These are phyloP conservation scores for Kodamaea fukazawae DNA, from an alignment of 805 yeast species.

Conservation along the genomic window DNA sequence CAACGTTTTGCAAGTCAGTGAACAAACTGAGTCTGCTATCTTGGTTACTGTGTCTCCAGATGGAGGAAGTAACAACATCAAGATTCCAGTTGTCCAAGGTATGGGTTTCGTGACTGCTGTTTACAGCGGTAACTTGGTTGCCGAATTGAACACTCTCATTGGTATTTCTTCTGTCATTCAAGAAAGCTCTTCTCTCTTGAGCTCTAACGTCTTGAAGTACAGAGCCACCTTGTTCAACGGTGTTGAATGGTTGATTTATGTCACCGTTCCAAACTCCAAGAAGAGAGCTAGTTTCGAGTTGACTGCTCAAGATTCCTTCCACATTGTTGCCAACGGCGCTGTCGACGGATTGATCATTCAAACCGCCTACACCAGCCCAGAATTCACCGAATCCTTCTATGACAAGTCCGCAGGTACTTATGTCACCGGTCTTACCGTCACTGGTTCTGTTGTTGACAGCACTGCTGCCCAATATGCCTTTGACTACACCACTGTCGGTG, in stretches of 20 bases:
- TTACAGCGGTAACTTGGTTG: slow-evolving; percentile 50
- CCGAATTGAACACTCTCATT: slow-evolving; percentile 46
- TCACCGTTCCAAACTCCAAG: slow-evolving; percentile 35
- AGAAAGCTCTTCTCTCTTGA: slow-evolving; percentile 26
- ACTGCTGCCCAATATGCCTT: slow-evolving; percentile 47
- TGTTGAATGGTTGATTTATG: slow-evolving; percentile 52
- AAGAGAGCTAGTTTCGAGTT: slow-evolving; percentile 35
- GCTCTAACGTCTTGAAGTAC: slow-evolving; percentile 39
- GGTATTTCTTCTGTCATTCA: slow-evolving; percentile 42
- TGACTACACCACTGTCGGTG: slow-evolving; percentile 49
- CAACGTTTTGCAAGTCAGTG: slow-evolving; percentile 41
- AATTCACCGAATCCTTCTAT: slow-evolving; percentile 39
- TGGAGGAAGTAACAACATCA: slow-evolving; percentile 36
- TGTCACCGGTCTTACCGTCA: slow-evolving; percentile 46
- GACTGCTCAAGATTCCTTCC: slow-evolving; percentile 27
- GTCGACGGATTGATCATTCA: slow-evolving; percentile 50
- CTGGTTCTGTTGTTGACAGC: slow-evolving; percentile 48
- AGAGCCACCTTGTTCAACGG: slow-evolving; percentile 37
- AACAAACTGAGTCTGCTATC: slow-evolving; percentile 52
- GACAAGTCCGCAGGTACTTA: slow-evolving; percentile 72
- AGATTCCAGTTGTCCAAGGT: slow-evolving; percentile 55
- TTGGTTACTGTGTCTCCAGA: slow-evolving; percentile 39
- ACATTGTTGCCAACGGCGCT: slow-evolving; percentile 34
- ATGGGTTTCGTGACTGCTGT: slow-evolving; percentile 58
- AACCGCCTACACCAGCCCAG: slow-evolving; percentile 47